Evolutionary conservation across 2,329 filamentous ascomycete species (phyloP).

Genomic region (Botrytis pseudocinerea): DNA sequence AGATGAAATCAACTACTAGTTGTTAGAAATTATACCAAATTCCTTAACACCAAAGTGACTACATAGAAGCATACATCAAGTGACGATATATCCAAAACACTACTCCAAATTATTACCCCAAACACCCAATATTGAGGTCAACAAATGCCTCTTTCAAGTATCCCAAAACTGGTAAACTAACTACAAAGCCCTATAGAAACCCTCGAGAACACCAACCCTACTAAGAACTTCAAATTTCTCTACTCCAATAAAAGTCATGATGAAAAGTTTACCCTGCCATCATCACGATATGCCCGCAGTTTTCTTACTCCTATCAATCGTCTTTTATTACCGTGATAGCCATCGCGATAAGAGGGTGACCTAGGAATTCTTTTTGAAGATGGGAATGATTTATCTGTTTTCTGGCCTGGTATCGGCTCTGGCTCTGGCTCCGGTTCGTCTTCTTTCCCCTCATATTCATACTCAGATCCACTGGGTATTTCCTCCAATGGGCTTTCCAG

Average conservation of each 20-base stretch:
- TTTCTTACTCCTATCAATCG: neutral
- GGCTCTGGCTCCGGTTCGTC: neutral
- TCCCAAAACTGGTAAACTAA: neutral
- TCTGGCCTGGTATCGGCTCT: too few species aligned
- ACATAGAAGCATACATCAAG: neutral
- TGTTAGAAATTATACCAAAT: neutral
- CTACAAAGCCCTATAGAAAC: neutral
- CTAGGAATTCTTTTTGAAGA: neutral
- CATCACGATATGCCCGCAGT: neutral
- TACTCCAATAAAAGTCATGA: neutral
- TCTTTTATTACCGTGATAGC: neutral
- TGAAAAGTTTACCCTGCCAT: neutral
- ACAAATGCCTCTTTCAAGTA: neutral
- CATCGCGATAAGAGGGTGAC: neutral
- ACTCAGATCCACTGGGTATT: neutral
- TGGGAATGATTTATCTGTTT: neutral
- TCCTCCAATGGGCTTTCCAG: neutral
- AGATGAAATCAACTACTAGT: too few species aligned
- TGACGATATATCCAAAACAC: neutral
- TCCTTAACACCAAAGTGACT: neutral
- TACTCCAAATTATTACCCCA: neutral
- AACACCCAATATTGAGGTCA: neutral
- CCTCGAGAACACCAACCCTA: rapidly evolving
- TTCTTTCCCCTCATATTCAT: neutral
- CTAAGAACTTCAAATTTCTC: neutral